Percentiles rank a stretch among this genome's conserved stretches.
Conservation (phyloP, 169 alveolate species). For the Eimeria sp. region DNA sequence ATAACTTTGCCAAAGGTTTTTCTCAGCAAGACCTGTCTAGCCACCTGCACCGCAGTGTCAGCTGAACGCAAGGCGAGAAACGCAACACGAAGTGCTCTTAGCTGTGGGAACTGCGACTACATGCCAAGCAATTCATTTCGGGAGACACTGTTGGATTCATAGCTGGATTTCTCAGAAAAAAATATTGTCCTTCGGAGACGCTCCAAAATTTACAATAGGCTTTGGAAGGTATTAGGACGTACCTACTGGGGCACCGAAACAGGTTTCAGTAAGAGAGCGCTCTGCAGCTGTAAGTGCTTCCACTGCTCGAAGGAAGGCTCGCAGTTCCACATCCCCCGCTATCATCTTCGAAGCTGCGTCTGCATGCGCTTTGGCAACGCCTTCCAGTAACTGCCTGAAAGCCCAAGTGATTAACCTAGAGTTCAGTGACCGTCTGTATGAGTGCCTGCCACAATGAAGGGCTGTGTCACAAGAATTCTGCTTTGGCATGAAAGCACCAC, state of each 20-base stretch:
- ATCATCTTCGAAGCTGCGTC: conserved; percentile 38
- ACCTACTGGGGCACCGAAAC: conserved; percentile 68
- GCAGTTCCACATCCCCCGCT: conserved; percentile 28
- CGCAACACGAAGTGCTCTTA: not conserved
- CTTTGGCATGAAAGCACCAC: not conserved
- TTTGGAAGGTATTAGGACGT: conserved; percentile 27
- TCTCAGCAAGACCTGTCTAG: conserved; percentile 57
- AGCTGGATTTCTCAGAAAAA: not conserved
- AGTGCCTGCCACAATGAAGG: not conserved
- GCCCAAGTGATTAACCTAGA: not conserved
- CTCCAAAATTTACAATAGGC: not conserved
- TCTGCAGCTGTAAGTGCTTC: conserved; percentile 71
- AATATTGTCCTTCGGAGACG: not conserved
- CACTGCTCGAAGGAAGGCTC: conserved; percentile 53
- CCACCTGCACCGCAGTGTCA: conserved; percentile 67
- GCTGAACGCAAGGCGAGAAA: conserved; percentile 28
- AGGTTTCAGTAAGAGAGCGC: conserved; percentile 45
- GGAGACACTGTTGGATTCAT: not conserved
- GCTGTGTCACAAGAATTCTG: not conserved
- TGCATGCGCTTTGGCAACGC: conserved; percentile 55
- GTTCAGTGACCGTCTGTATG: not conserved
- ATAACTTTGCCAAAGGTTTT: conserved; percentile 26
- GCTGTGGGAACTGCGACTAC: not conserved
- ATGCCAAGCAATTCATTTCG: not conserved
- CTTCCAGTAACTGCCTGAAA: conserved; percentile 61